Percentiles rank a stretch among this genome's conserved stretches.
phyloP scores from a whole-genome alignment of 2,329 filamentous ascomycete species.

The Onygenales sp. region DNA sequence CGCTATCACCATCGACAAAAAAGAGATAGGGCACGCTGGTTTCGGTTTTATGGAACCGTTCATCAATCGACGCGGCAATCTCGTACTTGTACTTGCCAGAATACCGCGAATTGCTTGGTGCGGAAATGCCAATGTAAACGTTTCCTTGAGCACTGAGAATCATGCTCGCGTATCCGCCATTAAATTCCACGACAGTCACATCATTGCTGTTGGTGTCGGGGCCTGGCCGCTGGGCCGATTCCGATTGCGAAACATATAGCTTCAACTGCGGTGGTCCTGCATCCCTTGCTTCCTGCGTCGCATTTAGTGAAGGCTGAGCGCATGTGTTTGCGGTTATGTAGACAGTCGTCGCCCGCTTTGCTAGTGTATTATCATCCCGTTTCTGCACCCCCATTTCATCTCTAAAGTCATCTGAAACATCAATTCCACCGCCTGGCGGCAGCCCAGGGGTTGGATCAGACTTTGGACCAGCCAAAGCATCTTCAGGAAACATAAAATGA shows the following conservation, averaged over 20 bases:
- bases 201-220: constrained; percentile 41
- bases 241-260: constrained; percentile 63
- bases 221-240: constrained; percentile 56
- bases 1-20: constrained; percentile 77
- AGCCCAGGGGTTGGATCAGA: constrained; percentile 20
- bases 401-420: constrained; percentile 17
- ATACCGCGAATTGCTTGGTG: constrained; percentile 56
- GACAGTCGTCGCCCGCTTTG: constrained; percentile 40
- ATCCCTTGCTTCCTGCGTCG: constrained; percentile 32
- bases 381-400: constrained; percentile 13
- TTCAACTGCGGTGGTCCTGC: constrained; percentile 59
- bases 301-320: constrained; percentile 56
- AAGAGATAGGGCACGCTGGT: constrained; percentile 49
- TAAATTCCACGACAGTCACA: constrained; percentile 42
- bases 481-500: constrained; percentile 54
- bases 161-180: constrained; percentile 60
- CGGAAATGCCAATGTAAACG: constrained; percentile 68
- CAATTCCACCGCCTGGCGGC: constrained; percentile 7
- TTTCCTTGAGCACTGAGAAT: constrained; percentile 51
- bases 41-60: constrained; percentile 58
- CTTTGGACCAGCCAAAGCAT: constrained; percentile 41
- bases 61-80: constrained; percentile 72
- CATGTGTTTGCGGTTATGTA: constrained; percentile 86
- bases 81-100: constrained; percentile 67
- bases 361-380: constrained; percentile 10